Conservation (phyloP, 768 basidiomycete genomes). For the Boletus fagicola region DNA sequence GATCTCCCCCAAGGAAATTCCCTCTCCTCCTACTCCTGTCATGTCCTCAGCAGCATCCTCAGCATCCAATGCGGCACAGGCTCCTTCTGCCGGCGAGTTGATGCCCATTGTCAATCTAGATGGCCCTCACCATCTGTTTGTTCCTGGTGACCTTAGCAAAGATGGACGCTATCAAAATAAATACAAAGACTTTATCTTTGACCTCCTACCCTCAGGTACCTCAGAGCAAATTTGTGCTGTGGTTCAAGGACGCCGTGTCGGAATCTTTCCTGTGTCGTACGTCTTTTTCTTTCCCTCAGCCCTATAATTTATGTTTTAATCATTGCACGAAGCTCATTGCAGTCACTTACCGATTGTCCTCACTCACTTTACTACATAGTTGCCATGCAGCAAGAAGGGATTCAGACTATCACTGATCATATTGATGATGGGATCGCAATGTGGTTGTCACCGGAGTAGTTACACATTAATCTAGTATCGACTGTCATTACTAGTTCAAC, state of each 20-base stretch:
- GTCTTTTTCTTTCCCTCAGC: background rate
- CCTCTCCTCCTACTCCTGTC: no score
- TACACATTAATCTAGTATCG: no score
- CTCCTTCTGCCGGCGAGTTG: no score
- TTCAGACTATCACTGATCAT: background rate
- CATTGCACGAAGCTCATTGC: background rate
- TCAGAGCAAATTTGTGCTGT: background rate
- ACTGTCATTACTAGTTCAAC: no score
- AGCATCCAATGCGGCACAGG: no score
- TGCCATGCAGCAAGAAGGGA: background rate
- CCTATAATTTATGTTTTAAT: background rate
- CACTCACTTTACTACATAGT: background rate
- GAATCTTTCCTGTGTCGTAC: background rate
- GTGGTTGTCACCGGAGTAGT: background rate
- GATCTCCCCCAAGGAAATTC: no score
- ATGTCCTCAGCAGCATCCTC: no score
- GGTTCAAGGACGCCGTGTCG: background rate
- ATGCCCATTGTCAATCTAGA: no score
- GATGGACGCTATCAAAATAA: no score
- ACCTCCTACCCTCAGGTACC: background rate
- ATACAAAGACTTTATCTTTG: background rate
- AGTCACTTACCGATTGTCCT: background rate
- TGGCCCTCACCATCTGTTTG: no score
- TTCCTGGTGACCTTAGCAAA: no score
- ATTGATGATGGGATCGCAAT: background rate